Evolutionary conservation across 2,329 filamentous ascomycete species (phyloP).

Genomic region (Cercospora sp.): DNA sequence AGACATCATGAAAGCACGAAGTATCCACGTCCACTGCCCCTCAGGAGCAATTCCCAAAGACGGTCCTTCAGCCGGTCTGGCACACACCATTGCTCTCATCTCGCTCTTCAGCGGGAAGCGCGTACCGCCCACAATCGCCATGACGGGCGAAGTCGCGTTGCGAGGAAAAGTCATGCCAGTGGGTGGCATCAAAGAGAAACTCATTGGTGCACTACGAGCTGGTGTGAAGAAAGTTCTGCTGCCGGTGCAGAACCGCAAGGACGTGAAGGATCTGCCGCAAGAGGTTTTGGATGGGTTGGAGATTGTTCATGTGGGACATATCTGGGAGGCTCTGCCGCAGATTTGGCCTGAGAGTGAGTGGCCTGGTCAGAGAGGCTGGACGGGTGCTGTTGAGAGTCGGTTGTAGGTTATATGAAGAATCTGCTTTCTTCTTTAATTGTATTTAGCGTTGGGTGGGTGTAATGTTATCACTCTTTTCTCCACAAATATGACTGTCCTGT

Average conservation of each 20-base stretch:
- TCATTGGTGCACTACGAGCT: slow-evolving; percentile 88
- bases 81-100: slow-evolving; percentile 90
- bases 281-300: slow-evolving; percentile 85
- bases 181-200: slow-evolving; percentile 97
- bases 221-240: slow-evolving; percentile 93
- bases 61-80: slow-evolving; percentile 78
- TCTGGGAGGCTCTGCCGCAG: slow-evolving; percentile 88
- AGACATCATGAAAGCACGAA: slow-evolving; percentile 94
- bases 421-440: background rate
- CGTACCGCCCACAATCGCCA: slow-evolving; percentile 88
- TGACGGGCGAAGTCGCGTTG: slow-evolving; percentile 82
- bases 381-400: slow-evolving; percentile 67
- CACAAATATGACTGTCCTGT: background rate
- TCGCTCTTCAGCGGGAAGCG: slow-evolving; percentile 82
- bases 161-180: slow-evolving; percentile 90
- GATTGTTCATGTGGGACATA: slow-evolving; percentile 86
- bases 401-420: slow-evolving; percentile 52
- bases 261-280: slow-evolving; percentile 82
- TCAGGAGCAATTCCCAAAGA: slow-evolving; percentile 95
- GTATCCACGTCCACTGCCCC: slow-evolving; percentile 94
- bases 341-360: slow-evolving; percentile 91
- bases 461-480: background rate
- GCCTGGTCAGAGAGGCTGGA: slow-evolving; percentile 70
- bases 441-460: background rate
- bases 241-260: slow-evolving; percentile 85